Base-by-base conservation (phyloP, 1,139 yeast genomes). In the Suhomyces choctaworum region DNA sequence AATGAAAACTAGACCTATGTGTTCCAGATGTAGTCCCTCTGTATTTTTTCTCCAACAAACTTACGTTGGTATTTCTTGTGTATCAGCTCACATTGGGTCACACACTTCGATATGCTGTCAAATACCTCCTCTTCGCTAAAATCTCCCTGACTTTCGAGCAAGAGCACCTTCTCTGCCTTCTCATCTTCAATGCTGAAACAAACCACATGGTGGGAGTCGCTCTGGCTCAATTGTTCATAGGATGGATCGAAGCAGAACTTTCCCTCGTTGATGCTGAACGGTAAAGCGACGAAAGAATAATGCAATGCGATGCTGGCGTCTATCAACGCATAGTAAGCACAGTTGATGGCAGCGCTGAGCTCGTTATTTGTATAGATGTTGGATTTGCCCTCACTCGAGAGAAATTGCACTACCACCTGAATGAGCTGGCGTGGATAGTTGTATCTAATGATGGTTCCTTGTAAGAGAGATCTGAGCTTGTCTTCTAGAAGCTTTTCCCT, bases 371-470 rank as follows among this genome's bases (percentile, higher is more conserved):
- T 56, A 46, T 54, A 66, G 16, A 46, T 48, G 22, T 38, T 40
- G 25, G 46, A 43, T 15, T 52, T 46, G 38, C 73, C 78, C 36
- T 84, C 85, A 16, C 79, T 59, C 37, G 82, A 78, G 32, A 88
- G 60, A 32, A 89, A 70, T 58, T 92, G 98, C n/a, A 86, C 80
- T 17, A 86, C 92, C 3, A 92, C 71, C 54, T 89, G 97, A 24
- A 92, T 79, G 33, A 89, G 69, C 47, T 88, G 89, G 40, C 96
- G 72, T 1, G 98, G 97, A 53, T 85, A 82, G 43, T 77, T 64
- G 41, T 75, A 73, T n/a, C 86, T 70, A 17, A 82, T 66, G 2
- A 92, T 73, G 6, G 80, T 69, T 5, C 82, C 70, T 21, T 80
- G 74, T 24, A 90, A 55, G 3, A 87, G 74, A 4, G 79, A 64